A percentile compares a stretch with the other conserved stretches of the same genome.
phyloP scores from a whole-genome alignment of 129 eudicot genomes.

The Lonicera japonica region DNA sequence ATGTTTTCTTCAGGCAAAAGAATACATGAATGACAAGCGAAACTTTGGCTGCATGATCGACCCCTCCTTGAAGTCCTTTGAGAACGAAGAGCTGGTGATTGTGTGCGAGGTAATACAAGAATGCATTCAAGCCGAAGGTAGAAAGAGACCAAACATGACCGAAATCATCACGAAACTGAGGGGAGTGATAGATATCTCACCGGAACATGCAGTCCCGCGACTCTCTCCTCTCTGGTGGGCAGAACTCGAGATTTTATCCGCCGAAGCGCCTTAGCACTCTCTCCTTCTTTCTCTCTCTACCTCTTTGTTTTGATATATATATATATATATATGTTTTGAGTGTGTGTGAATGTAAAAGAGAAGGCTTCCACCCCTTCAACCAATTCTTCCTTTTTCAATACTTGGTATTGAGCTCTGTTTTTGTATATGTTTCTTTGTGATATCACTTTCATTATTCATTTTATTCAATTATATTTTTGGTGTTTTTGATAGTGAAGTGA shows the following conservation, averaged over 20 bases:
- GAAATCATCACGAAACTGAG: conserved; percentile 45
- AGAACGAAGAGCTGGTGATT: conserved; percentile 50
- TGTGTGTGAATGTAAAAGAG: too few species aligned
- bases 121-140: conserved; percentile 52
- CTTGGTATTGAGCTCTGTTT: not conserved
- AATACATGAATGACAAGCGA: conserved; percentile 41
- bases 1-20: conserved; percentile 37
- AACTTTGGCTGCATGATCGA: conserved; percentile 39
- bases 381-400: not conserved
- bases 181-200: conserved; percentile 52
- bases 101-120: conserved; percentile 59
- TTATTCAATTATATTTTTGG: conserved; percentile 1
- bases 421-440: not conserved
- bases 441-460: conserved; percentile 3
- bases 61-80: conserved; percentile 57
- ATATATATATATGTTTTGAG: not conserved
- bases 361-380: not conserved
- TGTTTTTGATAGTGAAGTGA: too few species aligned
- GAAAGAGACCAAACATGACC: conserved; percentile 57
- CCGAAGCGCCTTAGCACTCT: conserved; percentile 47
- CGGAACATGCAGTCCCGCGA: conserved; percentile 72
- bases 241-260: conserved; percentile 86
- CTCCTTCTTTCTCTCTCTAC: not conserved
- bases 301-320: conserved; percentile 7
- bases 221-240: conserved; percentile 99